A percentile compares a stretch with the other conserved stretches of the same genome.
These are phyloP conservation scores for Coniochaeta sp. DNA, from an alignment of 2,329 filamentous ascomycete species.

Conservation along the genomic window DNA sequence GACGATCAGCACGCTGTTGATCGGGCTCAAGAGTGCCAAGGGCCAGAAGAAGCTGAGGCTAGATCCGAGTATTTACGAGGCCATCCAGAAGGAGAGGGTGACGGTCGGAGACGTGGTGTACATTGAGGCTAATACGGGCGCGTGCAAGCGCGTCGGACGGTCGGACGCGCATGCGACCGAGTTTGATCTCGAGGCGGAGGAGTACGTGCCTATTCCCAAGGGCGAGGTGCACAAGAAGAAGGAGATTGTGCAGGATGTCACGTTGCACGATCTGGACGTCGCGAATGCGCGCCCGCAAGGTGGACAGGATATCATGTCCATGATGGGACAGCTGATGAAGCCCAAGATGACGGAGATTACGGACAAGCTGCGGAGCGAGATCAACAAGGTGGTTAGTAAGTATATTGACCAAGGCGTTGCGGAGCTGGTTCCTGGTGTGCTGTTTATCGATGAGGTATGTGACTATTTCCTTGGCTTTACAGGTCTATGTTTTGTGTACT, in stretches of 20 bases:
- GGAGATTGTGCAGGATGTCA: constrained; percentile 98
- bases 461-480: neutral
- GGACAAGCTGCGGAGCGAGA: constrained; percentile 89
- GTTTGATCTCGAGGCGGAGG: constrained; percentile 96
- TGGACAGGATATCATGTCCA: constrained; percentile 99
- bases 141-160: constrained; percentile 92
- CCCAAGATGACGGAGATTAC: constrained; percentile 99
- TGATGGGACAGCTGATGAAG: constrained; percentile 99
- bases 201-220: constrained; percentile 98
- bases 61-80: constrained; percentile 98
- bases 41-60: constrained; percentile 96
- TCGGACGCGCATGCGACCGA: constrained; percentile 97
- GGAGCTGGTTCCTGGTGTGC: constrained; percentile 92
- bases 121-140: constrained; percentile 97
- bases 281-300: constrained; percentile 93
- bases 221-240: constrained; percentile 99
- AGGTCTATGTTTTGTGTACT: neutral
- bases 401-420: constrained; percentile 98
- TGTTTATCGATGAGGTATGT: constrained; percentile 94
- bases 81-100: constrained; percentile 96
- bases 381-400: constrained; percentile 98
- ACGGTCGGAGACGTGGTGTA: constrained; percentile 97
- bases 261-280: constrained; percentile 91
- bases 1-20: constrained; percentile 92
- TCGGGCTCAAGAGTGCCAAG: constrained; percentile 89